Evolutionary conservation across 2,329 filamentous ascomycete species (phyloP).

Genomic region (Coniochaeta sp.): DNA sequence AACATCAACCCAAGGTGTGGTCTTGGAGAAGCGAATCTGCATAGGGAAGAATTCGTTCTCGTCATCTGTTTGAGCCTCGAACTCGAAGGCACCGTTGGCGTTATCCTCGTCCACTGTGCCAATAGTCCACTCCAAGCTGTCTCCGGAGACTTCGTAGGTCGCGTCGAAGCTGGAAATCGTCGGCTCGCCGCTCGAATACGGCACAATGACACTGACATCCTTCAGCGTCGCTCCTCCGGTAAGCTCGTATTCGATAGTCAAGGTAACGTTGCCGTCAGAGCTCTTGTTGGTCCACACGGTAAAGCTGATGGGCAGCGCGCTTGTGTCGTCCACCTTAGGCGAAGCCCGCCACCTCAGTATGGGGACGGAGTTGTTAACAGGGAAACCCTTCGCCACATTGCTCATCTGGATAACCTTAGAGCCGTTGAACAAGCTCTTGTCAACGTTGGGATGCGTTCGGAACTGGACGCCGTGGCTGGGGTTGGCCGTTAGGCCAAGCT

Average conservation of each 20-base stretch:
- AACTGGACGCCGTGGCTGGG: slow-evolving; percentile 82
- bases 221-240: slow-evolving; percentile 71
- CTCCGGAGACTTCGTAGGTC: slow-evolving; percentile 86
- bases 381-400: slow-evolving; percentile 82
- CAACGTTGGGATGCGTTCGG: slow-evolving; percentile 93
- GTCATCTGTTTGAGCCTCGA: slow-evolving; percentile 80
- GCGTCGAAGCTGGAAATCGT: slow-evolving; percentile 89
- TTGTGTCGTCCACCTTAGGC: slow-evolving; percentile 71
- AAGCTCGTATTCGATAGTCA: slow-evolving; percentile 94
- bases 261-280: slow-evolving; percentile 69
- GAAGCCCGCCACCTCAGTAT: slow-evolving; percentile 89
- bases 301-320: slow-evolving; percentile 85
- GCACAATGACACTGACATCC: slow-evolving; percentile 83
- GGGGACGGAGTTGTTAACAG: slow-evolving; percentile 86
- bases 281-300: slow-evolving; percentile 97
- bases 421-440: slow-evolving; percentile 78
- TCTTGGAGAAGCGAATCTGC: slow-evolving; percentile 83
- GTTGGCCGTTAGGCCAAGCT: slow-evolving; percentile 70
- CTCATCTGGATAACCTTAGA: slow-evolving; percentile 83
- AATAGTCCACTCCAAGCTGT: slow-evolving; percentile 90
- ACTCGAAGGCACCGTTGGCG: slow-evolving; percentile 82
- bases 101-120: slow-evolving; percentile 80
- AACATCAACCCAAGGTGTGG: slow-evolving; percentile 80
- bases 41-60: slow-evolving; percentile 98
- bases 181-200: slow-evolving; percentile 78